Percentiles rank a stretch among this genome's conserved stretches.
phyloP scores from a whole-genome alignment of 805 yeast genomes.

The Saccharomycopsis javanensis region DNA sequence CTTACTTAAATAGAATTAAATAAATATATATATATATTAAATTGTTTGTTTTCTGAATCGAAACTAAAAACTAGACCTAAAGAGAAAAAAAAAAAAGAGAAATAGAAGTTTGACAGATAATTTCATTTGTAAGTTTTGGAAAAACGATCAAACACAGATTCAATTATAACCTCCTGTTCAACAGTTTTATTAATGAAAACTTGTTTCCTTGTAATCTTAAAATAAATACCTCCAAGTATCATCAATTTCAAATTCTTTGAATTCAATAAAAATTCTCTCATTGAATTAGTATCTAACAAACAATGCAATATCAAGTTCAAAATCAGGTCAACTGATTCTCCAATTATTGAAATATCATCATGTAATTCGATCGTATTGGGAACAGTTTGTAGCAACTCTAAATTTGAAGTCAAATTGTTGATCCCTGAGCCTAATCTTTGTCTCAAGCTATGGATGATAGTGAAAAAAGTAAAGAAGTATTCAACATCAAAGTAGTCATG shows the following conservation, averaged over 20 bases:
- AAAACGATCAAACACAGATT: neutral
- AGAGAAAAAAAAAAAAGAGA: neutral
- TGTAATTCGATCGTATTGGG: neutral
- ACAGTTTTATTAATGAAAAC: neutral
- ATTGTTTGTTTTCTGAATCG: neutral
- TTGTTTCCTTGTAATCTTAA: neutral
- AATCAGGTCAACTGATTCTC: neutral
- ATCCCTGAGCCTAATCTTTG: neutral
- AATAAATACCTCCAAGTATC: neutral
- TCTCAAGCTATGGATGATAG: neutral
- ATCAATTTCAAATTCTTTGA: neutral
- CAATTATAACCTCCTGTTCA: neutral
- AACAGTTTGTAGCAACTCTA: neutral
- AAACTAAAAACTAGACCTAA: neutral
- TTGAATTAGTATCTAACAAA: neutral
- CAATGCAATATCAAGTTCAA: neutral
- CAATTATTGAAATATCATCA: neutral
- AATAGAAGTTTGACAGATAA: neutral
- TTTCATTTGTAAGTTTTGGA: neutral
- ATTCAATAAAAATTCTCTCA: neutral
- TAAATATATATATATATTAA: neutral
- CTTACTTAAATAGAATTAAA: constrained; percentile 38
- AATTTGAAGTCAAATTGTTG: neutral
- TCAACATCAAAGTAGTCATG: neutral
- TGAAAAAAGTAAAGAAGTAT: neutral